phyloP scores from a whole-genome alignment of 805 yeast genomes.

The Brettanomyces nanus region DNA sequence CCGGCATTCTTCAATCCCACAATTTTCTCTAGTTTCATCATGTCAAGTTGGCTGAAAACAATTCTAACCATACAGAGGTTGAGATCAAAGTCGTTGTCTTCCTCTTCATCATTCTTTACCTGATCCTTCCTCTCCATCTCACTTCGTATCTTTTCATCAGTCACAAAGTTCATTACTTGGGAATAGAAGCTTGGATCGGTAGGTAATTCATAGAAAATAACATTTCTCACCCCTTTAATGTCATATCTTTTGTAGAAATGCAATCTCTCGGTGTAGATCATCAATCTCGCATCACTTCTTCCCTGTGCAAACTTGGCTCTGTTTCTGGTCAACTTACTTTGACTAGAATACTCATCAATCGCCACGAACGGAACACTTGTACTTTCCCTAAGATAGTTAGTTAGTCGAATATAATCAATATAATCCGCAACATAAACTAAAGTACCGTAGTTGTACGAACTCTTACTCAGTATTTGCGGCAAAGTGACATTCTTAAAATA shows the following conservation, averaged over 20 bases:
- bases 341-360: conserved; percentile 76
- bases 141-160: conserved; percentile 33
- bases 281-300: conserved; percentile 32
- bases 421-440: conserved; percentile 79
- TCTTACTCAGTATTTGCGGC: conserved; percentile 59
- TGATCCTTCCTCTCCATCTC: conserved; percentile 16
- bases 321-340: conserved; percentile 60
- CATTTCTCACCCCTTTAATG: conserved; percentile 73
- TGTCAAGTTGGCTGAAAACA: conserved; percentile 74
- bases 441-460: conserved; percentile 64
- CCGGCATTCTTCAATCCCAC: conserved; percentile 75
- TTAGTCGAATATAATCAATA: conserved; percentile 73
- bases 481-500: conserved; percentile 66
- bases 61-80: conserved; percentile 41
- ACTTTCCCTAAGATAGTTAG: conserved; percentile 56
- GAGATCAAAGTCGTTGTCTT: conserved; percentile 19
- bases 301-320: conserved; percentile 58
- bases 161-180: conserved; percentile 65
- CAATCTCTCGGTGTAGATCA: conserved; percentile 89
- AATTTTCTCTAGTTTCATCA: conserved; percentile 66
- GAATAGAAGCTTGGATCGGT: conserved; percentile 75
- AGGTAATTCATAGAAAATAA: conserved; percentile 79
- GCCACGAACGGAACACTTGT: conserved; percentile 61
- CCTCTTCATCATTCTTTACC: conserved; percentile 12
- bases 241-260: conserved; percentile 88